Evolutionary conservation across 306 rosid species (phyloP), one percentile per base, ranked within the genome.

Genomic region (Sophora flavescens): DNA sequence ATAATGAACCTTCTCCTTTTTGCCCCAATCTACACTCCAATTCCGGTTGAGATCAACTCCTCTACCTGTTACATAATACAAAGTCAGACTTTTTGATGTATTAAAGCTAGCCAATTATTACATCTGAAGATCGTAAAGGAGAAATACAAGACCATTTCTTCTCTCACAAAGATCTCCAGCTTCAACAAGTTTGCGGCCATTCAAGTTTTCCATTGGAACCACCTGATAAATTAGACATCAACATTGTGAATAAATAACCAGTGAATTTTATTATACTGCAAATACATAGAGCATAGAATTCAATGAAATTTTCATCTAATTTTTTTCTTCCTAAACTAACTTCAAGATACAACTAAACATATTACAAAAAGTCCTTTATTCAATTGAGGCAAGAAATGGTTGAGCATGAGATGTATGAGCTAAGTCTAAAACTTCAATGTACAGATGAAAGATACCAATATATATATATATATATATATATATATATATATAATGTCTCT

Each of bases 21-120:
- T 91, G 65, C 99, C 99, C 99, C 99, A 96, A 80, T 96, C 99
- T 56, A 96, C 97, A 54, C 98, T 91, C 99, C 99, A 96, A 75
- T 96, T 96, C 52, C 99, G 88, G 80, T 96, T 96, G 81, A 92
- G 93, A 92, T 96, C 99, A 84, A 96, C 98, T 74, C 99, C 99
- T 85, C 99, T 92, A 56, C 99, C 99, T 96, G 91, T 58, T 54
- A 81, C 71, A 79, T 63, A 65, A 53, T 8, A 77, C 70, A 86
- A 78, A 68, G 53, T 75, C 78, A 67, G 74, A 67, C 74, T 80
- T 80, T 80, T 70, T 69, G 70, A 50, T 61, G 44, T 54, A 56
- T 77, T 76, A 60, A 75, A 76, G 65, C 42, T 58, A 51, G 78
- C 42, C 59, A 51, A 65, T 17, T 38, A 44, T 73, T 52, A 73